Percentiles rank a stretch among this genome's conserved stretches.
phyloP scores from a whole-genome alignment of 2,329 filamentous ascomycete genomes.

The Penicillium sp. region DNA sequence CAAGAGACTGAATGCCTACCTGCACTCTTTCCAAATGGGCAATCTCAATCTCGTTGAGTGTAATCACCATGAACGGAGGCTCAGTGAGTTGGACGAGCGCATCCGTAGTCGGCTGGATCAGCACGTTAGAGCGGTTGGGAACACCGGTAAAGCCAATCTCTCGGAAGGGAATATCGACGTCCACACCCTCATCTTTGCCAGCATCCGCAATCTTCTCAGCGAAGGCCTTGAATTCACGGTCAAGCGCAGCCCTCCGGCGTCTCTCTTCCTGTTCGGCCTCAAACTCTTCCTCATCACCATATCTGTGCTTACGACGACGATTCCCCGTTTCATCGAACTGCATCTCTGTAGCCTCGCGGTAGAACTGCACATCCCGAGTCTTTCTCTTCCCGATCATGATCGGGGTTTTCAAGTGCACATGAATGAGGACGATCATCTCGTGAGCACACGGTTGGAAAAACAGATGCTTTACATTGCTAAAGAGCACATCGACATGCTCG shows the following conservation, averaged over 20 bases:
- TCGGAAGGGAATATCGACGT: slow-evolving; percentile 94
- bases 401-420: slow-evolving; percentile 95
- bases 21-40: slow-evolving; percentile 93
- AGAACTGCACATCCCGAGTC: slow-evolving; percentile 98
- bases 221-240: slow-evolving; percentile 93
- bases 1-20: slow-evolving; percentile 30
- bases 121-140: slow-evolving; percentile 90
- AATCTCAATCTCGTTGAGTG: slow-evolving; percentile 92
- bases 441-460: slow-evolving; percentile 98
- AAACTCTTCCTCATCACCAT: slow-evolving; percentile 97
- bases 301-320: slow-evolving; percentile 94
- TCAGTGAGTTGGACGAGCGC: slow-evolving; percentile 96
- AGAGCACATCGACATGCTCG: slow-evolving; percentile 88
- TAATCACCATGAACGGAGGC: slow-evolving; percentile 93
- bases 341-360: slow-evolving; percentile 95
- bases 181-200: slow-evolving; percentile 83
- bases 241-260: slow-evolving; percentile 83
- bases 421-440: slow-evolving; percentile 95
- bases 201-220: slow-evolving; percentile 97
- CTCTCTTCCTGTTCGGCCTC: slow-evolving; percentile 98
- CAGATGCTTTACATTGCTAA: slow-evolving; percentile 96
- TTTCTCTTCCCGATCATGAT: slow-evolving; percentile 99
- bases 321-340: slow-evolving; percentile 99
- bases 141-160: slow-evolving; percentile 97
- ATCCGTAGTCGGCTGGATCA: slow-evolving; percentile 94